Percentiles rank a stretch among this genome's conserved stretches.
Evolutionary conservation across 2,329 filamentous ascomycete species (phyloP).

Genomic region (Pestalotiopsis fici): DNA sequence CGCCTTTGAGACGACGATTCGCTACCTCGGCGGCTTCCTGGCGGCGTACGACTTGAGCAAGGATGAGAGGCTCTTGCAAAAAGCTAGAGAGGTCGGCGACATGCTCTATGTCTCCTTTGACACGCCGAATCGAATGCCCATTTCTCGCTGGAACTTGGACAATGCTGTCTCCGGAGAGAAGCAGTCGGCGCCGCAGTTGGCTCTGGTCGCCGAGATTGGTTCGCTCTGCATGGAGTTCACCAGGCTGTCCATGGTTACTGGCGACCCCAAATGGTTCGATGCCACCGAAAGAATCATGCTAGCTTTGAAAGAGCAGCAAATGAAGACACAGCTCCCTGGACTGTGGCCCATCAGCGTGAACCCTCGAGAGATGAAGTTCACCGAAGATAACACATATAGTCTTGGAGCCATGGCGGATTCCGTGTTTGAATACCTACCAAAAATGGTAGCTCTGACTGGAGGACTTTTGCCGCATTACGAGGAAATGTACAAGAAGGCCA

Average conservation of each 20-base stretch:
- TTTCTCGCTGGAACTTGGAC: conserved; percentile 25
- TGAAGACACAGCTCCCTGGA: conserved; percentile 40
- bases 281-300: conserved; percentile 29
- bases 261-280: conserved; percentile 31
- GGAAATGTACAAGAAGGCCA: conserved; percentile 62
- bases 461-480: conserved; percentile 59
- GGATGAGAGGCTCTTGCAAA: conserved; percentile 34
- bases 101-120: conserved; percentile 34
- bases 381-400: conserved; percentile 29
- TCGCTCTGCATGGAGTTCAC: conserved; percentile 32
- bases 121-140: conserved; percentile 31
- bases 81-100: conserved; percentile 40
- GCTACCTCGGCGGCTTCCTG: conserved; percentile 31
- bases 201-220: conserved; percentile 29
- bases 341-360: conserved; percentile 72
- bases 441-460: conserved; percentile 55
- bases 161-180: conserved; percentile 20
- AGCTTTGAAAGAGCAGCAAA: conserved; percentile 23
- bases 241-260: conserved; percentile 29
- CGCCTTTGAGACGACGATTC: conserved; percentile 39
- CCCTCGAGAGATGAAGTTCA: conserved; percentile 49
- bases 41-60: conserved; percentile 37
- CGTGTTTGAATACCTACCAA: conserved; percentile 53
- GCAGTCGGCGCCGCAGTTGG: conserved; percentile 19
- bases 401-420: conserved; percentile 39